phyloP scores from a whole-genome alignment of 306 rosid genomes.

The Malus fusca region DNA sequence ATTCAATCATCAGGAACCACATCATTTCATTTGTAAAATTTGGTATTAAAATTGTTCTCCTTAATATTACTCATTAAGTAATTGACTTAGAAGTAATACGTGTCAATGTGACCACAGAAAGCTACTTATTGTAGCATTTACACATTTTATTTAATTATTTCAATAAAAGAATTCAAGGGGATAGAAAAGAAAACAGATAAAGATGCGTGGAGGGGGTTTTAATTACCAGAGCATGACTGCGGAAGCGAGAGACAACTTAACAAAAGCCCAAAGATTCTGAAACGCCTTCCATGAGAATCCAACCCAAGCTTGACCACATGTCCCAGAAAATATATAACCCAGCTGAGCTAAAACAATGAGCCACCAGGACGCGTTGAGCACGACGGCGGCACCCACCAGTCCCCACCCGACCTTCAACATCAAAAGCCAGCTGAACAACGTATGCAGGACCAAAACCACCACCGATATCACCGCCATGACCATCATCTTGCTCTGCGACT shows the following conservation, averaged over 20 bases:
- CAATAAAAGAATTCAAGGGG: too few species aligned
- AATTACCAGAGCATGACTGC: conserved; percentile 80
- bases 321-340: conserved; percentile 45
- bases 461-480: conserved; percentile 72
- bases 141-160: too few species aligned
- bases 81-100: too few species aligned
- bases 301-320: conserved; percentile 64
- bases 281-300: conserved; percentile 73
- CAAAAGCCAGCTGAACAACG: conserved; percentile 60
- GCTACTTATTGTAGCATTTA: too few species aligned
- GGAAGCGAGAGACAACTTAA: conserved; percentile 63
- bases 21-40: too few species aligned
- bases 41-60: too few species aligned
- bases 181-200: too few species aligned
- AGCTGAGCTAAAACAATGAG: conserved; percentile 56
- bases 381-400: conserved; percentile 61
- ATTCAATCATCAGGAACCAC: too few species aligned
- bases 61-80: too few species aligned
- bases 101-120: too few species aligned
- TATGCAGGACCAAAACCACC: conserved; percentile 49
- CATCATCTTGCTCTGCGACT: conserved; percentile 85
- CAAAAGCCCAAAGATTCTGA: conserved; percentile 58
- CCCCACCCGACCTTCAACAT: conserved; percentile 66
- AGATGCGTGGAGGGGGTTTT: background rate
- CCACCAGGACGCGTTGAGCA: conserved; percentile 75